A percentile compares a stretch with the other conserved stretches of the same genome.
phyloP scores from a whole-genome alignment of 768 basidiomycete species.

The Chiua virens region DNA sequence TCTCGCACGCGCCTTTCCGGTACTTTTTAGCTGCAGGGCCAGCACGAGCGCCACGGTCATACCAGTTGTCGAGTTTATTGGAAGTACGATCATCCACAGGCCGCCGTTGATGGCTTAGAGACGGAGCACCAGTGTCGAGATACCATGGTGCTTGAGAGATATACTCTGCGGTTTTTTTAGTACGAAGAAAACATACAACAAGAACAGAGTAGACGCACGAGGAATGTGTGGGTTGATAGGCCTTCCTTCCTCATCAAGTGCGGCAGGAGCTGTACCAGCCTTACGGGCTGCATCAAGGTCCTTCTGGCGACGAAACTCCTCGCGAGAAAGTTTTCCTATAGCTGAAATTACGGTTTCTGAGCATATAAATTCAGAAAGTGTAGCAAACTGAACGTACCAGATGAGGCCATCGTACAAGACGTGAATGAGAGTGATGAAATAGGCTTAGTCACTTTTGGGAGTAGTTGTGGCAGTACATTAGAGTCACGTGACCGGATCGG shows the following conservation, averaged over 20 bases:
- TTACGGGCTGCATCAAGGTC: constrained; percentile 98
- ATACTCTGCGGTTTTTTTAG: constrained; percentile 62
- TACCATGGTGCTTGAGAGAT: constrained; percentile 99
- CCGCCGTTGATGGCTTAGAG: constrained; percentile 91
- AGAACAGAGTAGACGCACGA: constrained; percentile 57
- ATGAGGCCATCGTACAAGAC: constrained; percentile 23
- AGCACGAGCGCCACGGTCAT: constrained; percentile 79
- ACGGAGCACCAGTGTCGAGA: constrained; percentile 90
- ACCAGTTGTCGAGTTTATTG: constrained; percentile 85
- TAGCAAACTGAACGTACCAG: constrained; percentile 15
- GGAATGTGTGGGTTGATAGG: constrained; percentile 99
- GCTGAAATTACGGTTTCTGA: constrained; percentile 29
- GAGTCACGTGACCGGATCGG: constrained; percentile 2
- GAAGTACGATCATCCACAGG: constrained; percentile 56
- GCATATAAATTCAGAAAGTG: neutral
- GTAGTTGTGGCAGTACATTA: neutral
- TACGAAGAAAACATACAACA: neutral
- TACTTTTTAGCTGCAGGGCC: constrained; percentile 96
- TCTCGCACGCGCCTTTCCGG: constrained; percentile 97
- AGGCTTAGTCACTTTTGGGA: neutral
- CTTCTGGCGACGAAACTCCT: constrained; percentile 93
- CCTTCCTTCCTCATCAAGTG: constrained; percentile 90
- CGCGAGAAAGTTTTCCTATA: constrained; percentile 84
- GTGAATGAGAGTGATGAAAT: neutral
- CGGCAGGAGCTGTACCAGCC: constrained; percentile 96